Evolutionary conservation across 192 early-diverging fungal species (phyloP), one percentile per base, ranked within the genome.

Genomic region (Backusella morwellensis): DNA sequence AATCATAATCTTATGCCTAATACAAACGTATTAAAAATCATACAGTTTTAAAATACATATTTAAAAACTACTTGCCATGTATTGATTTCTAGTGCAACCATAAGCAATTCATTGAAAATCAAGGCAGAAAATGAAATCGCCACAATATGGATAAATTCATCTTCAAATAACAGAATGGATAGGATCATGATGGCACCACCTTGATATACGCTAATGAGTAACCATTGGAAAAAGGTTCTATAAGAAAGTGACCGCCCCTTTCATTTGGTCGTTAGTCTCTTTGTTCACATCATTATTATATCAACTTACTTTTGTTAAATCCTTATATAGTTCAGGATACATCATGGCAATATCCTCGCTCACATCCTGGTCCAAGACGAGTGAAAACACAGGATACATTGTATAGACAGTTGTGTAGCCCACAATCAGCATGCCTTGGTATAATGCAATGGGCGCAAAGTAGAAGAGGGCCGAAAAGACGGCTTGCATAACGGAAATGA

Each of bases 401-500:
- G 97, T 98, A 78, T 97, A 98, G 1, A 97, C 83, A 1, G 97
- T 98, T 21, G 97, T 91, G 83, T 98, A 82, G 6, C 97, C 95
- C 9, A 95, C 93, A 52, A 97, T 88, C 40, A 97, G 78, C 87
- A 92, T 86, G 68, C 94, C 94, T 82, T 97, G 96, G 82, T 95
- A 99, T 72, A 99, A 80, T 38, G 96, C 96, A 73, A 99, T 97
- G 6, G 97, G 97, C 12, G 97, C 96, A 89, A 96, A 97, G 82
- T 97, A 99, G 81, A 97, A 99, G 72, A 99, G 88, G 0, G 97
- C 92, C 5, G 95, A 97, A 77, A 99, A 99, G 21, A 99, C 97
- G 0, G 96, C 96, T 85, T 99, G 97, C 91, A 99, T 99, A 29
- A 99, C 92, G 0, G 97, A 97, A 72, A 99, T 99, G 73, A 99